Evolutionary conservation across 2,329 filamentous ascomycete genomes (phyloP).

Genomic region (Talaromyces sp.): DNA sequence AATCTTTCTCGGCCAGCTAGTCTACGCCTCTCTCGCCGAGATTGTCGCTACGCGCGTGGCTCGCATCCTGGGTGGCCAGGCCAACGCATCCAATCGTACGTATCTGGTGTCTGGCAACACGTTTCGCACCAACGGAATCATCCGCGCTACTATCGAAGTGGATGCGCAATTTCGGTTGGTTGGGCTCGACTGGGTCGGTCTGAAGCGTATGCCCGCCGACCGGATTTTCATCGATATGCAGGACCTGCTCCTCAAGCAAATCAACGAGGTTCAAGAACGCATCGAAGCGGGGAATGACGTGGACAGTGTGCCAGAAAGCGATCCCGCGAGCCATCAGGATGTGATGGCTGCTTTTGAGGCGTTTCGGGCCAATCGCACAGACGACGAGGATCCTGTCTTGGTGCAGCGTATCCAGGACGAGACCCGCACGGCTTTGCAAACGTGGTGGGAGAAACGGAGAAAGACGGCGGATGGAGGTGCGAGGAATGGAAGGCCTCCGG

Average conservation of each 20-base stretch:
- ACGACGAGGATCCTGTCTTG: not conserved
- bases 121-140: slow-evolving; percentile 16
- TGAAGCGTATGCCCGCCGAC: slow-evolving; percentile 19
- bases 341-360: not conserved
- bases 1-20: slow-evolving; percentile 23
- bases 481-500: not conserved
- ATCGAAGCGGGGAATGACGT: slow-evolving; percentile 6
- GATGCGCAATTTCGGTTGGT: slow-evolving; percentile 15
- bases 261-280: slow-evolving; percentile 15
- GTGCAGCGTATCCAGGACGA: slow-evolving; percentile 3
- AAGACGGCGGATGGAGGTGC: not conserved
- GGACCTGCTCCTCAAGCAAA: slow-evolving; percentile 14
- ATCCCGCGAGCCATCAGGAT: not conserved
- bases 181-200: slow-evolving; percentile 19
- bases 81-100: slow-evolving; percentile 12
- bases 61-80: slow-evolving; percentile 19
- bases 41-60: slow-evolving; percentile 24
- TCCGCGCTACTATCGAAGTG: slow-evolving; percentile 19
- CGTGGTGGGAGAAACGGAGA: slow-evolving; percentile 3
- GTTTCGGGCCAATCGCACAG: not conserved
- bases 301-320: not conserved
- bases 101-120: slow-evolving; percentile 12
- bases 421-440: not conserved
- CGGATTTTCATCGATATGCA: slow-evolving; percentile 21
- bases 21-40: slow-evolving; percentile 26